A percentile compares a stretch with the other conserved stretches of the same genome.
phyloP scores from a whole-genome alignment of 2,329 filamentous ascomycete species.

The Penicillium sp. region DNA sequence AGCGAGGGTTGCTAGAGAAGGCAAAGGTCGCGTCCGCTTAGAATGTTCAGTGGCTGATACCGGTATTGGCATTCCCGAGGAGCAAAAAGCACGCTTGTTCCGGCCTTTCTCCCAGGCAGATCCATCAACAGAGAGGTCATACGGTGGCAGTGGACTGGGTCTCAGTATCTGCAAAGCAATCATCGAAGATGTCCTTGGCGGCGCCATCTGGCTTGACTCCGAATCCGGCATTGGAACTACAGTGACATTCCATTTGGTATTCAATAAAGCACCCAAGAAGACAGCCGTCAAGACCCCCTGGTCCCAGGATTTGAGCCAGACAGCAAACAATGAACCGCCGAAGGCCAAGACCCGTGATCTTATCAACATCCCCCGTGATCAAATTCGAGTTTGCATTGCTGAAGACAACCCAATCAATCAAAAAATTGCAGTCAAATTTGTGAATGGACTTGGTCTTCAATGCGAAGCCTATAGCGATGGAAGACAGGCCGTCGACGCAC shows the following conservation, averaged over 20 bases:
- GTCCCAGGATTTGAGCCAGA: conserved; percentile 50
- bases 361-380: conserved; percentile 71
- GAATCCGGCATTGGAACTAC: conserved; percentile 64
- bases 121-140: conserved; percentile 85
- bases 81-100: conserved; percentile 81
- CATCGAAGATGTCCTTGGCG: conserved; percentile 89
- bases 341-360: conserved; percentile 65
- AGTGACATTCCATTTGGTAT: conserved; percentile 80
- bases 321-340: conserved; percentile 47
- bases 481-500: conserved; percentile 80
- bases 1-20: conserved; percentile 73
- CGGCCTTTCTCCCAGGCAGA: conserved; percentile 92
- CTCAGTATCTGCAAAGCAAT: conserved; percentile 94
- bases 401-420: conserved; percentile 96
- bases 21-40: conserved; percentile 70
- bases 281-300: conserved; percentile 62
- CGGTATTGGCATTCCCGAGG: conserved; percentile 83
- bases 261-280: conserved; percentile 74
- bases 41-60: conserved; percentile 89
- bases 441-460: conserved; percentile 80
- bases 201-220: conserved; percentile 81
- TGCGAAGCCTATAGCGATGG: conserved; percentile 92
- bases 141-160: conserved; percentile 87
- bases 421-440: conserved; percentile 89
- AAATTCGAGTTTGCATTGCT: conserved; percentile 87